Conservation (phyloP, 1,284 basidiomycete genomes). For the Cutaneotrichosporon cavernicola region DNA sequence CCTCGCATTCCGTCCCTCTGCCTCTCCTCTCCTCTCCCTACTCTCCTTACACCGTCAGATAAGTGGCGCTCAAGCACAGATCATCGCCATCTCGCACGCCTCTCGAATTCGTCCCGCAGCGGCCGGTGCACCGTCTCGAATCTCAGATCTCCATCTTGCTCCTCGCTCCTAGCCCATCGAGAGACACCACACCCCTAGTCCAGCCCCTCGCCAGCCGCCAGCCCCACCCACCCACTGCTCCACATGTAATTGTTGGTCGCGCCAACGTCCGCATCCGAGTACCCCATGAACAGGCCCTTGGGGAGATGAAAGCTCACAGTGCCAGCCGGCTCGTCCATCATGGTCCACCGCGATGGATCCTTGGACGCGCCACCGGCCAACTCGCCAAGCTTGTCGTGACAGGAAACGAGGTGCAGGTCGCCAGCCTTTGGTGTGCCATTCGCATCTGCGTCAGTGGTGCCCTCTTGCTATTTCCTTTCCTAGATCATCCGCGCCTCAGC, state of each 20-base stretch:
- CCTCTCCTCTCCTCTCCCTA: no score
- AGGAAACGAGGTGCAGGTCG: neutral
- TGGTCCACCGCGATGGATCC: neutral
- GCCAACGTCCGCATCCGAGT: neutral
- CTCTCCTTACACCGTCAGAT: no score
- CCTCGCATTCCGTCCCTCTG: no score
- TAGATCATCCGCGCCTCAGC: no score
- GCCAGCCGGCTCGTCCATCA: neutral
- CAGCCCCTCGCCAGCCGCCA: neutral
- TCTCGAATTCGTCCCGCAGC: no score
- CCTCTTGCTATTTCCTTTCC: neutral
- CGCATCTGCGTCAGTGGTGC: neutral
- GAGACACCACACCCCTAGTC: neutral
- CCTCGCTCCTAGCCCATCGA: no score
- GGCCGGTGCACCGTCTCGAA: no score
- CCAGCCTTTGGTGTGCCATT: neutral
- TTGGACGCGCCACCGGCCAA: neutral
- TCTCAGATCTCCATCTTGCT: no score
- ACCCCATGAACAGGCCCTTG: conserved; percentile 6
- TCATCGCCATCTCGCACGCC: no score
- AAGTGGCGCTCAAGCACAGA: no score
- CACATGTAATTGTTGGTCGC: conserved; percentile 6
- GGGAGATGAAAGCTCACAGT: conserved; percentile 3
- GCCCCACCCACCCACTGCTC: neutral
- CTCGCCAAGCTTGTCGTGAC: neutral